phyloP scores from a whole-genome alignment of 192 early-diverging fungal species.

The Pilaira anomala region DNA sequence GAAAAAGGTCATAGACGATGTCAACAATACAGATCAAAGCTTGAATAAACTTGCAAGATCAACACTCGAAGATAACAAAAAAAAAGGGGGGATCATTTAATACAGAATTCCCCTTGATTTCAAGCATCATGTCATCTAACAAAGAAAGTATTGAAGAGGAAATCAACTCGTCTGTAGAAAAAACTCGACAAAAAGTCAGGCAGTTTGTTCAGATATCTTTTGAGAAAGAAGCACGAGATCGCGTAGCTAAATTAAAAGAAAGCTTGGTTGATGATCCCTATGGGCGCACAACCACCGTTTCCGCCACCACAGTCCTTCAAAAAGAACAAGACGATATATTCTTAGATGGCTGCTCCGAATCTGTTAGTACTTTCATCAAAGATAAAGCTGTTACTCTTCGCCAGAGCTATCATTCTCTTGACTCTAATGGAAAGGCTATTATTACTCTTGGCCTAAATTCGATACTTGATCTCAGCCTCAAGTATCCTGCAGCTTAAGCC shows the following conservation, averaged over 20 bases:
- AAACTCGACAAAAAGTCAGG: background rate
- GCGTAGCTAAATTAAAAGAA: constrained; percentile 1
- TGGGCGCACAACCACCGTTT: background rate
- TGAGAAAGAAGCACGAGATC: constrained; percentile 8
- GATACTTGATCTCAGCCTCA: background rate
- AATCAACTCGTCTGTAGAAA: constrained; percentile 1
- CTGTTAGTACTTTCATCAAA: constrained; percentile 4
- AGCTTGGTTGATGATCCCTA: constrained; percentile 1
- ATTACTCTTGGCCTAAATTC: constrained; percentile 7
- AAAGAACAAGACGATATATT: constrained; percentile 7
- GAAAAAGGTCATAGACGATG: too few relatives aligned
- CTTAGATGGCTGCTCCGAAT: constrained; percentile 2
- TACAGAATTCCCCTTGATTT: constrained; percentile 5
- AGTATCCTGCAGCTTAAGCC: constrained; percentile 8
- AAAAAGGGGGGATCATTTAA: too few relatives aligned
- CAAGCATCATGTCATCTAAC: constrained; percentile 5
- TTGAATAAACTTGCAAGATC: too few relatives aligned
- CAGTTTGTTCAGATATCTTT: constrained; percentile 10
- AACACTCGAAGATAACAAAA: too few relatives aligned
- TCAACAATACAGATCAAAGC: too few relatives aligned
- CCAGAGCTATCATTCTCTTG: background rate
- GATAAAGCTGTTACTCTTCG: constrained; percentile 4
- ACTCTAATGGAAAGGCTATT: constrained; percentile 8
- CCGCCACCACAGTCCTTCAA: constrained; percentile 2
- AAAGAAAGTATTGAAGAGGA: constrained; percentile 5